phyloP scores from a whole-genome alignment of 2,329 filamentous ascomycete genomes.

The Fusarium foetens region DNA sequence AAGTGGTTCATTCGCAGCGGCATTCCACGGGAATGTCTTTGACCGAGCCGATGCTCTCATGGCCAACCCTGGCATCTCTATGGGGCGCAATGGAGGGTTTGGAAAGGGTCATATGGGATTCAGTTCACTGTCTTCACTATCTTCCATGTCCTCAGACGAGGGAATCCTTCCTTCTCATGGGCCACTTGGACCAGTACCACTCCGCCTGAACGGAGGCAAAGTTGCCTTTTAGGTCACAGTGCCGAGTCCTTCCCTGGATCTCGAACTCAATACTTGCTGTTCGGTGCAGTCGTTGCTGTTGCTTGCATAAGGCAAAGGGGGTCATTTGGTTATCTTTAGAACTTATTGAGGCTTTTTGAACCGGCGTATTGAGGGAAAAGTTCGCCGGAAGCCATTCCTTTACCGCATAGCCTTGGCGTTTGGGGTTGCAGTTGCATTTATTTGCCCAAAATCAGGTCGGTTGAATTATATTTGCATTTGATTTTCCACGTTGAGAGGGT shows the following conservation, averaged over 20 bases:
- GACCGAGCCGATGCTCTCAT: conserved; percentile 68
- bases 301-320: conserved; percentile 33
- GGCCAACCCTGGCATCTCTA: conserved; percentile 66
- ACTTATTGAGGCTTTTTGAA: conserved; percentile 29
- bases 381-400: conserved; percentile 39
- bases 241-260: conserved; percentile 25
- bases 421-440: conserved; percentile 30
- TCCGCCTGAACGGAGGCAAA: conserved; percentile 53
- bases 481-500: conserved; percentile 18
- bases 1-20: conserved; percentile 64
- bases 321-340: conserved; percentile 17
- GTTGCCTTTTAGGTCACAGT: conserved; percentile 48
- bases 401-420: conserved; percentile 45
- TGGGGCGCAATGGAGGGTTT: conserved; percentile 63
- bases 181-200: conserved; percentile 46
- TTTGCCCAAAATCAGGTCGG: conserved; percentile 18
- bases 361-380: conserved; percentile 26
- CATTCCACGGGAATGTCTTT: conserved; percentile 69
- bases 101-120: conserved; percentile 54
- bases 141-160: conserved; percentile 55
- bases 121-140: conserved; percentile 54
- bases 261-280: conserved; percentile 11
- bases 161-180: conserved; percentile 49
- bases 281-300: conserved; percentile 3
- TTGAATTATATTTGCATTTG: conserved; percentile 37